A percentile compares a stretch with the other conserved stretches of the same genome.
These are phyloP conservation scores for Lignosus rhinocerotis DNA, from an alignment of 1,284 basidiomycete species.

Conservation along the genomic window DNA sequence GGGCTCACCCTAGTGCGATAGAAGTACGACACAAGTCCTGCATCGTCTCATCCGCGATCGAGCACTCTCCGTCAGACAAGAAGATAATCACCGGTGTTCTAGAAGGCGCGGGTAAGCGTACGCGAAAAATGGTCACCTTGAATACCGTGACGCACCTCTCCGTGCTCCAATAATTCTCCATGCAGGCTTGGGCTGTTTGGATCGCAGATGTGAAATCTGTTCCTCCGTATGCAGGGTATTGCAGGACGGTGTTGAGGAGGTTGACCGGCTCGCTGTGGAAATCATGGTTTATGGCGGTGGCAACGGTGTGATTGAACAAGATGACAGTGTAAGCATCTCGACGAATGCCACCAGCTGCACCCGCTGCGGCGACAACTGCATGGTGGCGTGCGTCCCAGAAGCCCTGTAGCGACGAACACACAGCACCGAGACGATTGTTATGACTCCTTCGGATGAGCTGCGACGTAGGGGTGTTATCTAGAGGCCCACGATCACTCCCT, in stretches of 20 bases:
- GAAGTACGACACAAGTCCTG: constrained; percentile 49
- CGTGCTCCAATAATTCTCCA: constrained; percentile 54
- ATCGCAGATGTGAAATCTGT: constrained; percentile 54
- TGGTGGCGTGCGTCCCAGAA: constrained; percentile 56
- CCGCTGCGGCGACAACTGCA: constrained; percentile 28
- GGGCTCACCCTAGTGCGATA: constrained; percentile 47
- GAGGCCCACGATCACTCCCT: constrained; percentile 38
- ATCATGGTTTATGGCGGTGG: constrained; percentile 44
- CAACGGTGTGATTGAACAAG: constrained; percentile 43
- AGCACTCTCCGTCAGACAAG: constrained; percentile 59
- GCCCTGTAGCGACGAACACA: constrained; percentile 51
- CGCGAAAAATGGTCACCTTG: not conserved
- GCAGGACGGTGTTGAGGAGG: constrained; percentile 44
- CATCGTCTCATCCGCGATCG: constrained; percentile 40
- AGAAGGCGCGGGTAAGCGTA: too few species aligned
- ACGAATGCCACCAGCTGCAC: constrained; percentile 34
- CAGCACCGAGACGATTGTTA: constrained; percentile 59
- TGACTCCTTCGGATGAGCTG: constrained; percentile 36
- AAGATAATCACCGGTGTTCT: constrained; percentile 66
- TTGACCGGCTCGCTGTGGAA: constrained; percentile 48
- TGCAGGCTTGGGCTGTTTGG: constrained; percentile 35
- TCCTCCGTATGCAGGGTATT: constrained; percentile 36
- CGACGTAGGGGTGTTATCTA: constrained; percentile 46
- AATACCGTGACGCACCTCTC: constrained; percentile 50
- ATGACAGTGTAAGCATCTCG: constrained; percentile 61